Percentiles rank a stretch among this genome's conserved stretches.
Evolutionary conservation across 2,329 filamentous ascomycete genomes (phyloP).

Genomic region (Furcasterigmium sp.): DNA sequence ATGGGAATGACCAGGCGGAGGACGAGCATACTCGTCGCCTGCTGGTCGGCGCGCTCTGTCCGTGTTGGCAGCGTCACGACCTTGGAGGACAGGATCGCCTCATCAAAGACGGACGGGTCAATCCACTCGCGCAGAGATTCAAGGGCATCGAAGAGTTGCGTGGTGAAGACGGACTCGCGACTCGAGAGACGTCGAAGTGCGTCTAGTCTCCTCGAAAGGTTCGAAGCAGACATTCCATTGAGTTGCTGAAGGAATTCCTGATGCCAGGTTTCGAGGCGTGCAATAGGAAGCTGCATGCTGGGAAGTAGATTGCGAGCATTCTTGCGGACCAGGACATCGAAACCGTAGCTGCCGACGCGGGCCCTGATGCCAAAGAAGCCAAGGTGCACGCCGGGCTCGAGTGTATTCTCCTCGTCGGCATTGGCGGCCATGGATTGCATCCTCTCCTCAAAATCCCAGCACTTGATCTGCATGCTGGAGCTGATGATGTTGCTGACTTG

Average conservation of each 20-base stretch:
- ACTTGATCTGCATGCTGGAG: slow-evolving; percentile 68
- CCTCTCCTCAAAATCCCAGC: slow-evolving; percentile 53
- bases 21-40: slow-evolving; percentile 37
- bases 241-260: slow-evolving; percentile 47
- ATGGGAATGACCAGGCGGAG: slow-evolving; percentile 59
- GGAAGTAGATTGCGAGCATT: slow-evolving; percentile 56
- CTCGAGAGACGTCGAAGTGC: slow-evolving; percentile 28
- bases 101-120: slow-evolving; percentile 38
- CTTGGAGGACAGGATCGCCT: slow-evolving; percentile 37
- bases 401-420: slow-evolving; percentile 37
- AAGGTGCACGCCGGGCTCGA: slow-evolving; percentile 49
- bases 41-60: slow-evolving; percentile 7
- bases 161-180: slow-evolving; percentile 38
- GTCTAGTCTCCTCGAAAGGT: slow-evolving; percentile 31
- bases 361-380: slow-evolving; percentile 54
- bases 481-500: slow-evolving; percentile 66
- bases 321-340: slow-evolving; percentile 57
- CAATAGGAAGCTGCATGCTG: slow-evolving; percentile 46
- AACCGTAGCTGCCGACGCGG: slow-evolving; percentile 46
- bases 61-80: slow-evolving; percentile 32
- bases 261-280: slow-evolving; percentile 50
- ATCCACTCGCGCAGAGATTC: slow-evolving; percentile 33
- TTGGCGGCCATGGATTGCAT: slow-evolving; percentile 62
- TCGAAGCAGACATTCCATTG: slow-evolving; percentile 34
- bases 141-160: slow-evolving; percentile 37